A percentile compares a stretch with the other conserved stretches of the same genome.
phyloP scores from a whole-genome alignment of 345 rosid genomes.

The Eucalyptus cladocalyx region DNA sequence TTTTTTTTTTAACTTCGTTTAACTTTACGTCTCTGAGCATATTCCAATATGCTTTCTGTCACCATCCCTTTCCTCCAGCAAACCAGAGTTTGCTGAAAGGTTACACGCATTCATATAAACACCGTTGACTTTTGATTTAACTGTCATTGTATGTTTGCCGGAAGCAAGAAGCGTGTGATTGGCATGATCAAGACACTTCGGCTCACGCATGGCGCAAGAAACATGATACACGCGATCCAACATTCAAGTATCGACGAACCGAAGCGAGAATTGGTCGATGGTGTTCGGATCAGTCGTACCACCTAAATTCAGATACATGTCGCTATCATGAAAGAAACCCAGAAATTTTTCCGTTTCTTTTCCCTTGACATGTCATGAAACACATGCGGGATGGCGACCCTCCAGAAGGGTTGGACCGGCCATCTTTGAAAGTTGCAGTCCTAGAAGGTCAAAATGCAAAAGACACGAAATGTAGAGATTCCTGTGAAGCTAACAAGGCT shows the following conservation, averaged over 20 bases:
- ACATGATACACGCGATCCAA: neutral
- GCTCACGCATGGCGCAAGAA: neutral
- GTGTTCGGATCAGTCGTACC: neutral
- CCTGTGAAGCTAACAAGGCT: neutral
- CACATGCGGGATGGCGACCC: neutral
- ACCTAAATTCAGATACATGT: neutral
- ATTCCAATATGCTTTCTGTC: neutral
- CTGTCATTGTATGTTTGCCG: neutral
- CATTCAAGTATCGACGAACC: neutral
- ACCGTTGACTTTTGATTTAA: neutral
- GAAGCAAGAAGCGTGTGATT: neutral
- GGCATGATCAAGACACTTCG: neutral
- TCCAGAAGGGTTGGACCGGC: neutral
- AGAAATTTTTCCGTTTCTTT: neutral
- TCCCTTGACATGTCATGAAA: neutral
- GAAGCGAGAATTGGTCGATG: neutral
- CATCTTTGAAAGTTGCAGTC: neutral
- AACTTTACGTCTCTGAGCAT: neutral
- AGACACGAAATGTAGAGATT: neutral
- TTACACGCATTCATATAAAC: neutral
- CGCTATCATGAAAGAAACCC: neutral
- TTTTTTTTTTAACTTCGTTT: neutral
- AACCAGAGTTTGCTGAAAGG: neutral
- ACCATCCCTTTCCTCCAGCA: neutral
- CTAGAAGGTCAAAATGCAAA: neutral